These are phyloP conservation scores for Corymbia calophylla DNA, from an alignment of 441 rosid species.

Conservation along the genomic window DNA sequence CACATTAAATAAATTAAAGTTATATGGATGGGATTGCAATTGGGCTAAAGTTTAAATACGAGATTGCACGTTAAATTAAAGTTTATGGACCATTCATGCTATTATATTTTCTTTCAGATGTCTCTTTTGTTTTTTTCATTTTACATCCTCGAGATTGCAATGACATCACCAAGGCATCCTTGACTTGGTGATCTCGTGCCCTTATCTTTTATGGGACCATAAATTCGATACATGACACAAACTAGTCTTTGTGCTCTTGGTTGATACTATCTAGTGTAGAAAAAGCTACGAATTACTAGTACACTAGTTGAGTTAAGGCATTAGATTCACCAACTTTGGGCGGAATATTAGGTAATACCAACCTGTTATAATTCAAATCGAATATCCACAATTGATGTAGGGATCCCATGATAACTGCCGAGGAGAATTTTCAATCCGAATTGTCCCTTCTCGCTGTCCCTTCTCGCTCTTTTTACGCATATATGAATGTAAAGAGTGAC, in stretches of 20 bases:
- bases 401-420: background rate
- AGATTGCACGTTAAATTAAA: fast-evolving
- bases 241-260: background rate
- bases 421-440: background rate
- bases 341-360: fast-evolving
- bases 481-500: background rate
- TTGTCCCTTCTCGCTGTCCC: no score
- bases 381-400: background rate
- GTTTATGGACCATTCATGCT: fast-evolving
- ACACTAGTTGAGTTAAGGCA: background rate
- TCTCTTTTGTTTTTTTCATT: background rate
- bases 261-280: background rate
- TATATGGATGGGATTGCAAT: fast-evolving
- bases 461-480: background rate
- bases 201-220: background rate
- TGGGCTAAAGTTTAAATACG: fast-evolving
- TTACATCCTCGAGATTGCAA: background rate
- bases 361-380: background rate
- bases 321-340: background rate
- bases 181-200: background rate
- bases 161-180: background rate
- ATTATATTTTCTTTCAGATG: fast-evolving
- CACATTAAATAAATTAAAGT: background rate
- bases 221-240: background rate
- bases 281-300: background rate